These are phyloP conservation scores for Fusarium sp. DNA, from an alignment of 2,329 filamentous ascomycete species.

Conservation along the genomic window DNA sequence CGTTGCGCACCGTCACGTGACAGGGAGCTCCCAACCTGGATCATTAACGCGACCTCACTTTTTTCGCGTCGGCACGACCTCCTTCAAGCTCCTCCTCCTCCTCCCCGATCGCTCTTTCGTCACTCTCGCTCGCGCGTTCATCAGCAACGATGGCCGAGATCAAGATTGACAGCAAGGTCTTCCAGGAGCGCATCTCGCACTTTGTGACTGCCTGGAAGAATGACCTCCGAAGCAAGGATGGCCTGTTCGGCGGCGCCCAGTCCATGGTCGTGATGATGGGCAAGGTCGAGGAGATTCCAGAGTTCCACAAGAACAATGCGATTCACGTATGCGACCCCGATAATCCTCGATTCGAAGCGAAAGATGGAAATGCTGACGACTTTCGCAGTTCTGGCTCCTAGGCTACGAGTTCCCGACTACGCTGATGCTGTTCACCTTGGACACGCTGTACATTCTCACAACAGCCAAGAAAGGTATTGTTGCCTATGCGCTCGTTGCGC, in stretches of 20 bases:
- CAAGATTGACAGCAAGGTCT: slow-evolving; percentile 91
- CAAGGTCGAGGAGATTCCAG: slow-evolving; percentile 87
- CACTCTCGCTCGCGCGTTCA: slow-evolving; percentile 45
- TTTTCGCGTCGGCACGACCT: slow-evolving; percentile 50
- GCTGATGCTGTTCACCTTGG: slow-evolving; percentile 87
- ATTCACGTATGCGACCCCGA: slow-evolving; percentile 74
- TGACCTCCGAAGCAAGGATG: slow-evolving; percentile 87
- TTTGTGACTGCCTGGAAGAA: slow-evolving; percentile 94
- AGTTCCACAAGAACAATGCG: slow-evolving; percentile 95
- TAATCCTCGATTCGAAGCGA: neutral
- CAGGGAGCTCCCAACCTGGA: slow-evolving; percentile 34
- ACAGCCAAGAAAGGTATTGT: slow-evolving; percentile 93
- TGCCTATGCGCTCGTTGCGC: neutral
- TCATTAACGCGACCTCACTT: slow-evolving; percentile 55
- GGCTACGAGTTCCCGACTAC: slow-evolving; percentile 99
- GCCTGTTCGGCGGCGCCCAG: slow-evolving; percentile 82
- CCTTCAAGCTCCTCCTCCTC: slow-evolving; percentile 38
- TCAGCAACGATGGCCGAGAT: slow-evolving; percentile 74
- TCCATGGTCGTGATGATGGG: slow-evolving; percentile 93
- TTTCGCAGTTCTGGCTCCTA: slow-evolving; percentile 87
- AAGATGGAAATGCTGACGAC: slow-evolving; percentile 28
- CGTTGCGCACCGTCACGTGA: slow-evolving; percentile 50
- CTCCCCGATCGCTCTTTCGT: slow-evolving; percentile 33
- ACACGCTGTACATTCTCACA: slow-evolving; percentile 89
- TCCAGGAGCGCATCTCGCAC: slow-evolving; percentile 89